These are phyloP conservation scores for Saccharata proteae DNA, from an alignment of 2,329 filamentous ascomycete species.

Conservation along the genomic window DNA sequence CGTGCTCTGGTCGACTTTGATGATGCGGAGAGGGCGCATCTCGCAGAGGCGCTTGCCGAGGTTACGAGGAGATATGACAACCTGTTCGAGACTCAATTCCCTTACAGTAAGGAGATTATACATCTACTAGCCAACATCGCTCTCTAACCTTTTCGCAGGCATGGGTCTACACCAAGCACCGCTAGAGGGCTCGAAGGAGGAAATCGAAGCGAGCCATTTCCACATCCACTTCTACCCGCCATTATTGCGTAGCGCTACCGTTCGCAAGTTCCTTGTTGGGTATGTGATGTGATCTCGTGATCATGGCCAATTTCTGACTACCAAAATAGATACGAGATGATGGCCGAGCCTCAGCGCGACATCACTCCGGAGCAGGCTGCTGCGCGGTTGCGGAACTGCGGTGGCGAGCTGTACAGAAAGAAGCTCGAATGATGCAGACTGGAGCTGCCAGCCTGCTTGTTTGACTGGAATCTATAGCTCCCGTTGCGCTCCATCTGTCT, in stretches of 20 bases:
- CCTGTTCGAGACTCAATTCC: slow-evolving; percentile 90
- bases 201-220: slow-evolving; percentile 74
- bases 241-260: slow-evolving; percentile 78
- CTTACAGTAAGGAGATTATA: slow-evolving; percentile 83
- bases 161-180: slow-evolving; percentile 96
- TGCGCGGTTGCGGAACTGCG: slow-evolving; percentile 60
- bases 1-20: slow-evolving; percentile 74
- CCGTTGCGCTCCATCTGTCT: too few species aligned
- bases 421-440: slow-evolving; percentile 23
- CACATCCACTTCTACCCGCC: slow-evolving; percentile 98
- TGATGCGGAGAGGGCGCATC: slow-evolving; percentile 53
- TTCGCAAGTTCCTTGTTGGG: slow-evolving; percentile 91
- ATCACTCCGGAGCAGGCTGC: slow-evolving; percentile 96
- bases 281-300: slow-evolving; percentile 20
- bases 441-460: too few species aligned
- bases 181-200: slow-evolving; percentile 65
- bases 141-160: slow-evolving; percentile 36
- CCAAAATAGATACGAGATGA: slow-evolving; percentile 59
- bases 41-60: slow-evolving; percentile 79
- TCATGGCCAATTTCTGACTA: slow-evolving; percentile 1
- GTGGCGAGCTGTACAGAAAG: slow-evolving; percentile 74
- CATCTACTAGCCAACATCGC: slow-evolving; percentile 4
- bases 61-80: slow-evolving; percentile 91
- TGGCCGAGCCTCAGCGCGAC: slow-evolving; percentile 95
- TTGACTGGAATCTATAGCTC: too few species aligned